These are phyloP conservation scores for Mortierella sp. DNA, from an alignment of 371 early-diverging fungal species.

Conservation along the genomic window DNA sequence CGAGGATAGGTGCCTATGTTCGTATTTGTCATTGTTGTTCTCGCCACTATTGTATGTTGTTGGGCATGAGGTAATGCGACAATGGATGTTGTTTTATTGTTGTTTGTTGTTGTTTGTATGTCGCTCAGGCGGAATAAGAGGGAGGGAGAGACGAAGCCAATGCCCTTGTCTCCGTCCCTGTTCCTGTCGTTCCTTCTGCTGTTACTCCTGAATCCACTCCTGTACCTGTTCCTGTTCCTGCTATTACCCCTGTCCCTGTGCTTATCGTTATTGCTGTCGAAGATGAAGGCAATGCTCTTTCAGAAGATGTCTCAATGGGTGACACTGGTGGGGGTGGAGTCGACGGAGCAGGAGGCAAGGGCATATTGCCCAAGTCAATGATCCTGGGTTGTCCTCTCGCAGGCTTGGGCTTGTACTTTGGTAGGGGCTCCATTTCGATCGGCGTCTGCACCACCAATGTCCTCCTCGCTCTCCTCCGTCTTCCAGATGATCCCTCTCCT, in stretches of 20 bases:
- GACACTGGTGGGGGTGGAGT: neutral
- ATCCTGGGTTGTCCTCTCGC: conserved; percentile 28
- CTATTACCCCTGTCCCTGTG: neutral
- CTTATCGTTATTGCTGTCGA: neutral
- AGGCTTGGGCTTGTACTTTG: conserved; percentile 22
- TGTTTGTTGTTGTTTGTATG: neutral
- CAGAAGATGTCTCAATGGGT: neutral
- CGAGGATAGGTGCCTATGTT: neutral
- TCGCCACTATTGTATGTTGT: neutral
- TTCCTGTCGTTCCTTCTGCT: neutral
- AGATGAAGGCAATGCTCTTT: neutral
- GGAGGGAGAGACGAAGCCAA: neutral
- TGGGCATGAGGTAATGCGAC: neutral
- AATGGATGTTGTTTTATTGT: neutral
- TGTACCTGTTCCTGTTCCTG: neutral
- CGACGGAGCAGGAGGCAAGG: neutral
- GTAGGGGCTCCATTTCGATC: conserved; percentile 37
- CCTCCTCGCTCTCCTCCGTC: neutral
- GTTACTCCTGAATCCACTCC: neutral
- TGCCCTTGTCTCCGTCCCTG: neutral
- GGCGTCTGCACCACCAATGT: neutral
- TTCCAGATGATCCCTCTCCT: neutral
- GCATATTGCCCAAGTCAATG: conserved; percentile 23
- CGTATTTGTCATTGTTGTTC: too few species aligned
- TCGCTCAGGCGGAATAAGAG: conserved; percentile 1